Base-by-base conservation (phyloP, 2,329 filamentous ascomycete species). In the Fonsecaea nubica region DNA sequence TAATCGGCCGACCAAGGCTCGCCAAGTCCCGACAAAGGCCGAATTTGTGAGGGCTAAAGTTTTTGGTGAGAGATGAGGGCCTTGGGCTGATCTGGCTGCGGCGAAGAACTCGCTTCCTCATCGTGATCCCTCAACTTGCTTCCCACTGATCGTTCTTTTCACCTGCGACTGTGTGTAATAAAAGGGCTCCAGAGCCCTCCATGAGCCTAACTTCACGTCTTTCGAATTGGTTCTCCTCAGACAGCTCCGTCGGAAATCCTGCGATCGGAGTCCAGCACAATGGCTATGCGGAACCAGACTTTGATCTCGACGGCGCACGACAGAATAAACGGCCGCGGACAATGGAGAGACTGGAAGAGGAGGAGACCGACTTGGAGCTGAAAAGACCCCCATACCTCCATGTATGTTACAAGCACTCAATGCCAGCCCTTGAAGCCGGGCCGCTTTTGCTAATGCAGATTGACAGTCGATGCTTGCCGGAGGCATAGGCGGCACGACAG, bases 391-490 rank as follows among this genome's bases (percentile, higher is more conserved):
- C 87, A 63, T 89, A 88, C 76, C 75, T 88, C 72, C 85, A 90
- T 80, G 88, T 90, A 79, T 77, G 86, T 61, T 50, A 7, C 45
- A 50, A 50, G 32, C 12, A 25, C n/a, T 15, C n/a, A 58, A 66
- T 69, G 54, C 70, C 74, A 57, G 72, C 63, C 55, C 25, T 25
- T 25, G 25, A 25, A 25, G 25, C 25, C 25, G 25, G 25, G 25
- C 25, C 25, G 53, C 61, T 32, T 50, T 54, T 50, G 53, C 63
- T 71, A 40, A 63, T 63, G 50, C 62, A 35, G 35, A 61, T 71
- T 53, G 67, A 33, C 74, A 97, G 92, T 89, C 91, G 77, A 99
- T 98, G 93, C 85, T 99, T 75, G 95, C 95, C 38, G 95, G 95
- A 75, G 95, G 94, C 67, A 83, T 96, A 61, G 95, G 96, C 75